Percentiles rank a stretch among this genome's conserved stretches.
Conservation (phyloP, 192 early-diverging fungal genomes). For the Rhizophagus clarus region DNA sequence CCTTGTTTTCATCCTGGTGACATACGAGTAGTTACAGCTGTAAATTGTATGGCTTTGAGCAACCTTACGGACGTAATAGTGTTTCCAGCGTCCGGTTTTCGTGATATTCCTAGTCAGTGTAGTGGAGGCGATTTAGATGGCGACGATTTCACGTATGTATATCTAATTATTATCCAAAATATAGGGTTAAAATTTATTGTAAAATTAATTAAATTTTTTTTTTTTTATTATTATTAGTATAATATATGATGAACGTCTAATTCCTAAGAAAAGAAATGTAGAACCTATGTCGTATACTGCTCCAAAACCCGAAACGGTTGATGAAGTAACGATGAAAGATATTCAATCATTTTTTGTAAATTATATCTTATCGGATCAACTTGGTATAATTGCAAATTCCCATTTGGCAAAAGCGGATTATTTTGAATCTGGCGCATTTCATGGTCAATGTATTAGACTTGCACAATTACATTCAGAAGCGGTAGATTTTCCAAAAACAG, state of each 20-base stretch:
- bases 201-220: background rate
- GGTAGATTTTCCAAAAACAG: slow-evolving; percentile 77
- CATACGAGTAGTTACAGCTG: slow-evolving; percentile 58
- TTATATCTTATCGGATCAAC: slow-evolving; percentile 63
- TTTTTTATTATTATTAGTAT: slow-evolving; percentile 43
- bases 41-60: slow-evolving; percentile 46
- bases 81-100: slow-evolving; percentile 64
- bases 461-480: slow-evolving; percentile 72
- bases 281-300: slow-evolving; percentile 58
- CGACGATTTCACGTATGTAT: slow-evolving; percentile 65
- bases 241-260: slow-evolving; percentile 58
- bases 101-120: slow-evolving; percentile 75
- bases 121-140: slow-evolving; percentile 87
- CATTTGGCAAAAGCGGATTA: slow-evolving; percentile 66
- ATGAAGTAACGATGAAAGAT: slow-evolving; percentile 49
- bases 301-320: slow-evolving; percentile 31
- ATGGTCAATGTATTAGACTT: slow-evolving; percentile 55
- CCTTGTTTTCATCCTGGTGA: slow-evolving; percentile 74
- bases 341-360: slow-evolving; percentile 66
- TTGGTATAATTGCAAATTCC: slow-evolving; percentile 72
- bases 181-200: background rate
- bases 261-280: slow-evolving; percentile 40
- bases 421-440: slow-evolving; percentile 42
- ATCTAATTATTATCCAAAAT: background rate
- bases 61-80: slow-evolving; percentile 71